Evolutionary conservation across 164 flowering plant species (phyloP).

Genomic region (Tetrastigma voinierianum): DNA sequence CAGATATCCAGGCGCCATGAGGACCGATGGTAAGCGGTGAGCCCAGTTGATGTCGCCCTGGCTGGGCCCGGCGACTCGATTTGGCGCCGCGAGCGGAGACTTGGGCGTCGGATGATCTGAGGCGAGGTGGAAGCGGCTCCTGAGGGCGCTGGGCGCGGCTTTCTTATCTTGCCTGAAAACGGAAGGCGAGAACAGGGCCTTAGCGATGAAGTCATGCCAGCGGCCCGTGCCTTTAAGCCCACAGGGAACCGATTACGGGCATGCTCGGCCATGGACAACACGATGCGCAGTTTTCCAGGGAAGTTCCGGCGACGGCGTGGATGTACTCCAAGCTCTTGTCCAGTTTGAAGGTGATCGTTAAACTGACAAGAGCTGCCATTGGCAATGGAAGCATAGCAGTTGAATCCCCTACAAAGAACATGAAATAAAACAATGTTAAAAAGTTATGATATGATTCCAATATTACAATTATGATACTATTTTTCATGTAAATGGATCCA

Average conservation of each 20-base stretch:
- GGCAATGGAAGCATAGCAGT: constrained; percentile 79
- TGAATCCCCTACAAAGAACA: constrained; percentile 25
- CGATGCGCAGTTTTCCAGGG: constrained; percentile 62
- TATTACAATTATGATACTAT: too few species aligned
- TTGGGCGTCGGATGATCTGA: constrained; percentile 38
- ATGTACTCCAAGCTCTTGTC: constrained; percentile 60
- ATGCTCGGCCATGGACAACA: constrained; percentile 83
- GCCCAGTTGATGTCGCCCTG: constrained; percentile 53
- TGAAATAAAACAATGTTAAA: not conserved
- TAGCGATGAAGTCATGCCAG: constrained; percentile 78
- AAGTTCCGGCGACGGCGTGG: constrained; percentile 68
- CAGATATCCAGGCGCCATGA: constrained; percentile 74
- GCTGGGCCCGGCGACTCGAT: constrained; percentile 59
- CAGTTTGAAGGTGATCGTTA: constrained; percentile 87
- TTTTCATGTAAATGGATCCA: too few species aligned
- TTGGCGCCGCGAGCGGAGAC: constrained; percentile 21
- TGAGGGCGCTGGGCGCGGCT: constrained; percentile 76
- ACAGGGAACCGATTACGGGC: constrained; percentile 69
- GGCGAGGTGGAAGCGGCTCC: constrained; percentile 70
- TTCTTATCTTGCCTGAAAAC: constrained; percentile 66
- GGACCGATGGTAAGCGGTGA: constrained; percentile 36
- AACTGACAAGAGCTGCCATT: constrained; percentile 83
- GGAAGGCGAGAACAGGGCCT: constrained; percentile 57
- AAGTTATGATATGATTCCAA: not conserved
- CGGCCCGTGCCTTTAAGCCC: constrained; percentile 94